Percentiles rank a stretch among this genome's conserved stretches.
phyloP scores from a whole-genome alignment of 2,329 filamentous ascomycete genomes.

The Claviceps fusiformis region DNA sequence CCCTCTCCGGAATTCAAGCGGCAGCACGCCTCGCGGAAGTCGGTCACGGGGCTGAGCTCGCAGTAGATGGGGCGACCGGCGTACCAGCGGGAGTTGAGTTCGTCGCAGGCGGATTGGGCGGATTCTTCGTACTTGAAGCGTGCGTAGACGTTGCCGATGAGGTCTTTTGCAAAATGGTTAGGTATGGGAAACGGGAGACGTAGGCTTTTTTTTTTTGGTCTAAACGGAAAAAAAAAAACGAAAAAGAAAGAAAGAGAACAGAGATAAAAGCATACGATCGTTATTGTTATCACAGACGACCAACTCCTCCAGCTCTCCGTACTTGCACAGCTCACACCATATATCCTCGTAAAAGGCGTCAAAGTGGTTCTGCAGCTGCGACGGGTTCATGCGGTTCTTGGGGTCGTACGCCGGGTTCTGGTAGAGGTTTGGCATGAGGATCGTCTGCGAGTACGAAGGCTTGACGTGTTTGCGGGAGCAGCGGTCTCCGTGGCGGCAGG shows the following conservation, averaged over 20 bases:
- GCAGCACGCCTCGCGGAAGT: constrained; percentile 96
- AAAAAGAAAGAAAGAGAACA: too few species aligned
- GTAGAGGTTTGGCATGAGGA: constrained; percentile 96
- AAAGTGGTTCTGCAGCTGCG: constrained; percentile 97
- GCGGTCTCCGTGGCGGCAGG: constrained; percentile 94
- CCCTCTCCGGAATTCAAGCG: constrained; percentile 88
- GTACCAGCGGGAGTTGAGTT: constrained; percentile 91
- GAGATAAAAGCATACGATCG: constrained; percentile 52
- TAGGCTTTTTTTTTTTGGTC: too few species aligned
- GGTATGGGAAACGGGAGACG: not conserved
- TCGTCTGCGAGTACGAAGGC: constrained; percentile 93
- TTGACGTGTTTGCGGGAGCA: constrained; percentile 99
- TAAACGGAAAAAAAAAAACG: too few species aligned
- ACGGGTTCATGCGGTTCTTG: constrained; percentile 91
- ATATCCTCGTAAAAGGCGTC: constrained; percentile 99
- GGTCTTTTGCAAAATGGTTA: constrained; percentile 38
- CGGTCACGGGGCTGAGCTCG: constrained; percentile 90
- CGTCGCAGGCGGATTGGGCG: constrained; percentile 85
- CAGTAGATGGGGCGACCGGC: constrained; percentile 95
- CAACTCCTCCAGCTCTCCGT: constrained; percentile 91
- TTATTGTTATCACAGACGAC: constrained; percentile 99
- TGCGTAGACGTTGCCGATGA: constrained; percentile 98
- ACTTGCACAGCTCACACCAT: constrained; percentile 99
- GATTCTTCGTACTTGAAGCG: constrained; percentile 99
- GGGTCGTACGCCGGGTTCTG: constrained; percentile 96